phyloP scores from a whole-genome alignment of 1,284 basidiomycete species.

The Cyathus pygmaeus region DNA sequence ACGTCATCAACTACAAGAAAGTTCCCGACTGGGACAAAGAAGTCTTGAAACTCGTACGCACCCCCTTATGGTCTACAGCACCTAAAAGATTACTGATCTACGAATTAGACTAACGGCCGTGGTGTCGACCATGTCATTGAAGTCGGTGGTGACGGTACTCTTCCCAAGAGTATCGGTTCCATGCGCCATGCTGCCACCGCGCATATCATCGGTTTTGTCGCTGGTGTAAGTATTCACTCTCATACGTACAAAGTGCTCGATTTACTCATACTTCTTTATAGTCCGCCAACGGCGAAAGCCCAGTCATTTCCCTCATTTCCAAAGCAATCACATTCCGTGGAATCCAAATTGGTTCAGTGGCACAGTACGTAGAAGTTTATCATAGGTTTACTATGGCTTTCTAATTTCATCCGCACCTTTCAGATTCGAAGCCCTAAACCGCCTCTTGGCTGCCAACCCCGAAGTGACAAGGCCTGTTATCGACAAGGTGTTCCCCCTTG shows the following conservation, averaged over 20 bases:
- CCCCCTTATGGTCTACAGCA: not conserved
- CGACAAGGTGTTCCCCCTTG: constrained; percentile 62
- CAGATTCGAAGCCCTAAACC: constrained; percentile 33
- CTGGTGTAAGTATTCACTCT: constrained; percentile 28
- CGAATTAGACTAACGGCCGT: constrained; percentile 48
- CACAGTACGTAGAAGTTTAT: constrained; percentile 19
- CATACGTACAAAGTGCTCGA: not conserved
- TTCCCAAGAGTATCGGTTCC: constrained; percentile 53
- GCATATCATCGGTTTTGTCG: constrained; percentile 58
- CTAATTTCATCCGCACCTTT: not conserved
- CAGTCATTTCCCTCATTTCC: constrained; percentile 17
- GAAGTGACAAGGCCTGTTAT: constrained; percentile 55
- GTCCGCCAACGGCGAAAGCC: constrained; percentile 6
- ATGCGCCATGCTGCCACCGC: constrained; percentile 54
- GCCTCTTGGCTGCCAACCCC: constrained; percentile 49
- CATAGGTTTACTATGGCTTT: not conserved
- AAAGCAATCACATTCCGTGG: constrained; percentile 24
- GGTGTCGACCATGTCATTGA: constrained; percentile 68
- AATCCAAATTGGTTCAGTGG: constrained; percentile 33
- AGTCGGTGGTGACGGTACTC: constrained; percentile 60
- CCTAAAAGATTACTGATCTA: not conserved
- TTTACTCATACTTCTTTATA: constrained; percentile 1
- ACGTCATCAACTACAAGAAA: constrained; percentile 64
- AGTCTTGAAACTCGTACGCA: constrained; percentile 48
- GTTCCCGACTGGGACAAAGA: constrained; percentile 62